Evolutionary conservation across 2,329 filamentous ascomycete genomes (phyloP).

Genomic region (Claviceps sp.): DNA sequence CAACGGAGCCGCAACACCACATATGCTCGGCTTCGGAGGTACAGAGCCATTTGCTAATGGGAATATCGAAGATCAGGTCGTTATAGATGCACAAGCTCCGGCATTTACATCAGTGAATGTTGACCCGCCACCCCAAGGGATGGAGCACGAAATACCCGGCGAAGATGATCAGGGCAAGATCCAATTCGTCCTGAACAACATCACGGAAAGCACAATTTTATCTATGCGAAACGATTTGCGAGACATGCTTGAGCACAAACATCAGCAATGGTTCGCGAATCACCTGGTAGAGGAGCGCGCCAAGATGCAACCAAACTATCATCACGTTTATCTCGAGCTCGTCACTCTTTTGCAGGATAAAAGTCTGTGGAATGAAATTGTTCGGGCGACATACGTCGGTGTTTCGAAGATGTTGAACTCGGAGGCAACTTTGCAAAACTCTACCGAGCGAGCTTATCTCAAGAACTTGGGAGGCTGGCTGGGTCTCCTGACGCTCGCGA

Average conservation of each 20-base stretch:
- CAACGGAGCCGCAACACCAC: slow-evolving; percentile 32
- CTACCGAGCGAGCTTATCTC: slow-evolving; percentile 72
- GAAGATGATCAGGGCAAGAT: slow-evolving; percentile 85
- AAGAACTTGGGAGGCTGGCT: slow-evolving; percentile 94
- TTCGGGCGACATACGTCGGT: slow-evolving; percentile 83
- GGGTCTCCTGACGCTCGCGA: slow-evolving; percentile 79
- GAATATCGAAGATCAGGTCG: slow-evolving; percentile 47
- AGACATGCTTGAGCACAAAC: slow-evolving; percentile 61
- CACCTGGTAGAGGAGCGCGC: slow-evolving; percentile 93
- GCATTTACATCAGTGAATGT: slow-evolving; percentile 70
- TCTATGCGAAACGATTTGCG: slow-evolving; percentile 73
- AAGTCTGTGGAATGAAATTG: slow-evolving; percentile 71
- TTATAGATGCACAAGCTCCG: slow-evolving; percentile 46
- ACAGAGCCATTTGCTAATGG: slow-evolving; percentile 54
- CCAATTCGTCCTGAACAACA: slow-evolving; percentile 90
- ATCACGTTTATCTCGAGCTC: slow-evolving; percentile 81
- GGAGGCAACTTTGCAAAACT: slow-evolving; percentile 70
- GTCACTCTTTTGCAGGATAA: slow-evolving; percentile 71
- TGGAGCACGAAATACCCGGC: slow-evolving; percentile 67
- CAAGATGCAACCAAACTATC: slow-evolving; percentile 95
- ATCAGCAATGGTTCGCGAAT: slow-evolving; percentile 92
- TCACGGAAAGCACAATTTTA: slow-evolving; percentile 78
- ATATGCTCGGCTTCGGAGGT: slow-evolving; percentile 20
- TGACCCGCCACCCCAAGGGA: slow-evolving; percentile 50
- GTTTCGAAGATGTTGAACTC: slow-evolving; percentile 80